phyloP scores from a whole-genome alignment of 768 basidiomycete species.

The Collybiopsis luxurians region DNA sequence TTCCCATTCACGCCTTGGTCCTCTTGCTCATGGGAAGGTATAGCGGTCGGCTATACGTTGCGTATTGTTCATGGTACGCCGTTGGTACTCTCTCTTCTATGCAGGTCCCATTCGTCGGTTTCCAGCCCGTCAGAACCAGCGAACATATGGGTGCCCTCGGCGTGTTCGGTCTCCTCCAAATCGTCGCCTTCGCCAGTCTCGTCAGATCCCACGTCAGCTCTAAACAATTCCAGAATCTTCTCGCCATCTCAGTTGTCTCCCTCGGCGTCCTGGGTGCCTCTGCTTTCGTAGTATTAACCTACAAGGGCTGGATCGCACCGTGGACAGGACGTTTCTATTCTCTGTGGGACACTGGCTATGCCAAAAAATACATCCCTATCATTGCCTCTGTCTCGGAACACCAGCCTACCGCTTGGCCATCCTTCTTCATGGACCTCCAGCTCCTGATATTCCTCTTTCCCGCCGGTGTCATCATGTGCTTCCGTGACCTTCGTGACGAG shows the following conservation, averaged over 20 bases:
- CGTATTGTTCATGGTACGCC: conserved; percentile 97
- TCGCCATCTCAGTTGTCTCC: conserved; percentile 65
- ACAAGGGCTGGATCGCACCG: conserved; percentile 93
- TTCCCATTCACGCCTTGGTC: conserved; percentile 92
- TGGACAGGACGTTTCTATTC: conserved; percentile 99
- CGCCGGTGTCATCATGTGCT: conserved; percentile 91
- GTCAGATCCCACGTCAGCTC: conserved; percentile 87
- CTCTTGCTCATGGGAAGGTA: conserved; percentile 96
- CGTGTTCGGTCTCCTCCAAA: conserved; percentile 94
- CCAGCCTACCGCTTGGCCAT: conserved; percentile 99
- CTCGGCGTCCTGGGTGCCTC: conserved; percentile 69
- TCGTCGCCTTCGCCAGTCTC: conserved; percentile 89
- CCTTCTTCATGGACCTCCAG: conserved; percentile 99
- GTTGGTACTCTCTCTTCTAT: conserved; percentile 96
- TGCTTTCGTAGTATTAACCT: conserved; percentile 79
- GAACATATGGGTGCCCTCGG: conserved; percentile 99
- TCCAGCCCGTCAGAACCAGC: conserved; percentile 95
- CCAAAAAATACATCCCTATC: conserved; percentile 96
- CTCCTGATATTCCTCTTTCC: conserved; percentile 98
- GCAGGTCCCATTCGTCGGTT: conserved; percentile 99
- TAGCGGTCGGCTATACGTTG: conserved; percentile 88
- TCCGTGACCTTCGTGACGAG: conserved; percentile 92
- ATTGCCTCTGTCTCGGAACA: conserved; percentile 99
- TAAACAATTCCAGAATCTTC: conserved; percentile 85
- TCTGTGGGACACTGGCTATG: conserved; percentile 98